phyloP scores from a whole-genome alignment of 2,329 filamentous ascomycete genomes.

The Claviceps sp. region DNA sequence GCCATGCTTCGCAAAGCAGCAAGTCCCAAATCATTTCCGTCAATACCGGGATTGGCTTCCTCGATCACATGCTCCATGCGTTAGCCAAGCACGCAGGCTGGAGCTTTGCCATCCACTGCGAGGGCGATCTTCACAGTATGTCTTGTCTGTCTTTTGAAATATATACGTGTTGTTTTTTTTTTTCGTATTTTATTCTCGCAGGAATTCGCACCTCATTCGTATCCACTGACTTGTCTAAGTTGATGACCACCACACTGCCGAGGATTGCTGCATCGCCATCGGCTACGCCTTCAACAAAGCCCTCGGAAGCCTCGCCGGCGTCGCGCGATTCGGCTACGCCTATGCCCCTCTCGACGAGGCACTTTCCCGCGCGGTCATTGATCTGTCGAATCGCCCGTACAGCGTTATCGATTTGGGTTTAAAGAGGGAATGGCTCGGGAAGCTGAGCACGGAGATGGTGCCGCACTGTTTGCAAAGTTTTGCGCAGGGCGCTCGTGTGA shows the following conservation, averaged over 20 bases:
- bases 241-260: conserved; percentile 96
- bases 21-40: conserved; percentile 76
- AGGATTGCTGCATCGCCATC: conserved; percentile 87
- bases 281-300: conserved; percentile 73
- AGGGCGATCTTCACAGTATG: conserved; percentile 83
- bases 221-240: conserved; percentile 40
- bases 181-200: not conserved
- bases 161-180: not conserved
- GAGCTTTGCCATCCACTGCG: conserved; percentile 71
- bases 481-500: conserved; percentile 77
- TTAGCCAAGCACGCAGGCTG: conserved; percentile 92
- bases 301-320: conserved; percentile 63
- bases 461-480: conserved; percentile 93
- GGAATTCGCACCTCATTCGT: not conserved
- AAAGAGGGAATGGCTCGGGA: conserved; percentile 83
- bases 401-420: conserved; percentile 73
- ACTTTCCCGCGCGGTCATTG: conserved; percentile 82
- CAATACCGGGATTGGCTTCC: conserved; percentile 89
- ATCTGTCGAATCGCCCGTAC: conserved; percentile 86
- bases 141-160: conserved; percentile 9
- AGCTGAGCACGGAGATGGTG: conserved; percentile 91
- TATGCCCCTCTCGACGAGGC: conserved; percentile 94
- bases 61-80: conserved; percentile 98
- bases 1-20: conserved; percentile 74
- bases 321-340: conserved; percentile 81